Conservation (phyloP, 352 stramenopile species). For the Pythium apleroticum region DNA sequence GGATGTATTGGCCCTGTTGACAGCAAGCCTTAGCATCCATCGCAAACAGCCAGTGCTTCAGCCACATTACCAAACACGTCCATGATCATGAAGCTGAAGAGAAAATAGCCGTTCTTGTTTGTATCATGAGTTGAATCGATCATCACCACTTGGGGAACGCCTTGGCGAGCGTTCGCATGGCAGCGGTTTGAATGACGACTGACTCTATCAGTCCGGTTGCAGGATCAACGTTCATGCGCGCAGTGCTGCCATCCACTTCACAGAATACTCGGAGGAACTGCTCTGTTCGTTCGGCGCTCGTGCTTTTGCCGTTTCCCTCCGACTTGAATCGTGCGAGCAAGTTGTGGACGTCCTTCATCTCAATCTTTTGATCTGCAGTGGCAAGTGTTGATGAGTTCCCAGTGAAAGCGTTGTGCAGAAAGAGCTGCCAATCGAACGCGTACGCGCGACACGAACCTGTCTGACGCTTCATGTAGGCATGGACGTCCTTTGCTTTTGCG, state of each 20-base stretch:
- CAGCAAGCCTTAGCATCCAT: neutral
- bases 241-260: neutral
- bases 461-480: neutral
- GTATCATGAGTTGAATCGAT: neutral
- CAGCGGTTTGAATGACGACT: neutral
- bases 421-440: no score
- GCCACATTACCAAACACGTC: neutral
- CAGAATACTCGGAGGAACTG: neutral
- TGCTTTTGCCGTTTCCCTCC: neutral
- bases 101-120: neutral
- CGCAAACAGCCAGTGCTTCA: neutral
- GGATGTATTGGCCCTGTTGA: neutral
- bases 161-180: neutral
- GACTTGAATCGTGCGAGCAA: neutral
- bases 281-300: neutral
- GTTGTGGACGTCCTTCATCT: neutral
- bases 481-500: neutral
- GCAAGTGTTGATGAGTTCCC: no score
- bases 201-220: neutral
- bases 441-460: neutral
- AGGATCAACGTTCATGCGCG: neutral
- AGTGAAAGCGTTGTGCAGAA: no score
- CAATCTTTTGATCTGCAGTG: neutral
- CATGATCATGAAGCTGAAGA: neutral
- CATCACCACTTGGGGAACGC: neutral